Evolutionary conservation across 257 asterid genomes (phyloP), one percentile per base, ranked within the genome.

Genomic region (Penstemon newberryi): DNA sequence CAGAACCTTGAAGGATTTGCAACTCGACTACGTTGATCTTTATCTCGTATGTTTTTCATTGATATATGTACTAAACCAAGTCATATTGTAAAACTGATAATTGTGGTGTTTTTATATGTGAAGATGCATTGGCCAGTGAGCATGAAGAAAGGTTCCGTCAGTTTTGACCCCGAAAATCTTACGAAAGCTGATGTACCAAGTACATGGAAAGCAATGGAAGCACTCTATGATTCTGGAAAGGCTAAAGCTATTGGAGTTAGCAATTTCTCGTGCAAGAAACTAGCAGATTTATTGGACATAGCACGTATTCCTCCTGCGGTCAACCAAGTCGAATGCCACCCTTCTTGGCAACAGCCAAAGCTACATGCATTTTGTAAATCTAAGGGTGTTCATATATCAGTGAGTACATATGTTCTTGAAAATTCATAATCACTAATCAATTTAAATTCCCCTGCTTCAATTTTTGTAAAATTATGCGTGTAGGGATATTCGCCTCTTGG

Each of bases 171-270:
- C 44, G 91, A 84, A 64, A 77, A 83, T 71, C 82, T 87, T 43
- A 42, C 64, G 40, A 78, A 83, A 40, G 40, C 85, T 0, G 88
- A 90, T 60, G 81, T 87, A 63, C 93, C 93, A n/a, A 52, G 78
- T 76, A 85, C 95, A 60, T 89, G 96, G 96, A 72, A 77, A 76
- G 96, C 96, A 52, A 87, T 89, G 95, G 96, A 89, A 75, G 83
- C 87, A 47, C 86, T 84, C 8, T 78, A 69, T 69, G 89, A 87
- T 78, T 75, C 83, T 7, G 93, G 95, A n/a, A 87, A 87, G 81
- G 85, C 87, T 51, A 71, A 87, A 50, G 95, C 89, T 25, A 85
- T 89, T 18, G 96, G 96, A 2, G 88, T 89, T 38, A 80, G 96
- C 89, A 87, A 89, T 73, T 82, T 89, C 79, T 89, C 96, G 0